Evolutionary conservation across 1,139 yeast genomes (phyloP), one percentile per base, ranked within the genome.

Genomic region (Arxiozyma slooffiae): DNA sequence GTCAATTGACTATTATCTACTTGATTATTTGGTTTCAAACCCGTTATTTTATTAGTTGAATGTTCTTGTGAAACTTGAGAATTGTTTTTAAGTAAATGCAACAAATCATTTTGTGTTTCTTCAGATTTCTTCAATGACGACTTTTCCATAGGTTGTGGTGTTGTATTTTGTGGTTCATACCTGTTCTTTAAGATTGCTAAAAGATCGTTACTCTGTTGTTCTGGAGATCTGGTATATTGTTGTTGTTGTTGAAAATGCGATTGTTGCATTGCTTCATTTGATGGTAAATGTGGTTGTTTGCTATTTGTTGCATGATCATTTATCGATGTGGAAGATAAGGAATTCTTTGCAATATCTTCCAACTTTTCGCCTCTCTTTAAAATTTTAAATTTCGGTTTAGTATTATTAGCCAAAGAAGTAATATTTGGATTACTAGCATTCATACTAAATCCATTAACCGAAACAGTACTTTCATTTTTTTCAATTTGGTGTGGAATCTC

Each of bases 401-500:
- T 48, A 21, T 49, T 20, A 14, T 17, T 42, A 17, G 20, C 42
- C n/a, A 20, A 18, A 22, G 45, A 8, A 26, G 22, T 23, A 23
- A 38, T 47, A 17, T 48, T 30, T 22, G 44, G 41, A 41, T 44
- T 34, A 9, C 17, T 23, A 21, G 26, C 37, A 8, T 39, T 49
- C n/a, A 48, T 22, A 16, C 34, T 51, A 5, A 48, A 47, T 24
- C 54, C 53, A 14, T 52, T 50, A 5, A 51, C 40, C 2, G 60
- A 54, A 26, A 46, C 50, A 8, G 48, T 50, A 40, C 58, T 55
- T 14, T 51, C 59, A 17, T 51, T 40, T 7, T 30, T 46, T 48
- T 67, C 72, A 48, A 72, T 75, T 46, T 69, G 72, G 55, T 72
- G 67, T 20, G 71, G 76, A 38, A 69, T 64, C 46, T 68, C 74